Percentiles rank a stretch among this genome's conserved stretches.
Evolutionary conservation across 2,329 filamentous ascomycete species (phyloP).

Genomic region (Pseudogymnoascus sp.): DNA sequence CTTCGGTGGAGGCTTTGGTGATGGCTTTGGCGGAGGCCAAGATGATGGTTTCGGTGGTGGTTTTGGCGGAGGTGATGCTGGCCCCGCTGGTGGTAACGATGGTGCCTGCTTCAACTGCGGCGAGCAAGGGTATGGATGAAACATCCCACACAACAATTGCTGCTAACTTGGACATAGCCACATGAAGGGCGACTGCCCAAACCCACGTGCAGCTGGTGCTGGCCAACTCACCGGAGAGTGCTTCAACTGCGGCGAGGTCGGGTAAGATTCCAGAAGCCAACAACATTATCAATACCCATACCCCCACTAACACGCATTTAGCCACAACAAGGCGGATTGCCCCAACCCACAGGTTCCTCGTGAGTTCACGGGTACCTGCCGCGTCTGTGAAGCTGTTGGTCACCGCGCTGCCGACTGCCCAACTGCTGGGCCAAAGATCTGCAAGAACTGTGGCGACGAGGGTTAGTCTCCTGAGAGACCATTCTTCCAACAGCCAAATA

Average conservation of each 20-base stretch:
- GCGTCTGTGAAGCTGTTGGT: conserved; percentile 44
- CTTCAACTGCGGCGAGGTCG: conserved; percentile 54
- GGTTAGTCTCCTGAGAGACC: conserved; percentile 33
- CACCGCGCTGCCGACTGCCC: conserved; percentile 58
- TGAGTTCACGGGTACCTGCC: conserved; percentile 50
- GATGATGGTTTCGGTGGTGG: conserved; percentile 10
- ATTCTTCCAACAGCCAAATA: neutral
- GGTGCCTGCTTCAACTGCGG: conserved; percentile 54
- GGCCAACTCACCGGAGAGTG: conserved; percentile 17
- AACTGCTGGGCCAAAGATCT: conserved; percentile 44
- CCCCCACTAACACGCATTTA: conserved; percentile 19
- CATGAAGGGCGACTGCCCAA: conserved; percentile 18
- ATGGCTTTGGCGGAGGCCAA: conserved; percentile 9
- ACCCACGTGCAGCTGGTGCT: conserved; percentile 17
- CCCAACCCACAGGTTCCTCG: conserved; percentile 41
- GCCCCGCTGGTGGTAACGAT: conserved; percentile 26
- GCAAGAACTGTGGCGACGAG: conserved; percentile 54
- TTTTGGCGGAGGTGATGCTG: conserved; percentile 11
- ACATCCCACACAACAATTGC: neutral
- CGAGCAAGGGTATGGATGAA: conserved; percentile 36
- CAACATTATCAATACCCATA: conserved; percentile 27
- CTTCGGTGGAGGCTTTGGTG: conserved; percentile 10
- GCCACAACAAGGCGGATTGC: conserved; percentile 57
- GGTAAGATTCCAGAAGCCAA: conserved; percentile 33
- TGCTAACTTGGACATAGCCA: conserved; percentile 10